Percentiles rank a stretch among this genome's conserved stretches.
phyloP scores from a whole-genome alignment of 768 basidiomycete genomes.

The Russula foetens region DNA sequence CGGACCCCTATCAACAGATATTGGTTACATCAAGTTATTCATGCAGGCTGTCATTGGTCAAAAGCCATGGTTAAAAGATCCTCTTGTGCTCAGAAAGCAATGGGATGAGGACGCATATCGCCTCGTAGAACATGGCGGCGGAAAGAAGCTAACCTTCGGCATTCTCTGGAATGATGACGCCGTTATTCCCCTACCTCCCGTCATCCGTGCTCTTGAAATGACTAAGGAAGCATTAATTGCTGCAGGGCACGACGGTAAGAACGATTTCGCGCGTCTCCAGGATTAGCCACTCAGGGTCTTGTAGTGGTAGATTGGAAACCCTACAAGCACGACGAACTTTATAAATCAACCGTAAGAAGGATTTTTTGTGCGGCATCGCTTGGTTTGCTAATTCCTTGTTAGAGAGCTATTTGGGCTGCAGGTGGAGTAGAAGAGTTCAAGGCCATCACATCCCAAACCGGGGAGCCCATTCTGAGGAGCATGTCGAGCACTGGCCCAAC shows the following conservation, averaged over 20 bases:
- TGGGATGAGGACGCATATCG: slow-evolving; percentile 56
- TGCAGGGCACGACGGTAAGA: slow-evolving; percentile 42
- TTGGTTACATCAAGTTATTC: slow-evolving; percentile 59
- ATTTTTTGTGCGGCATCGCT: background rate
- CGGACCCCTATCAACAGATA: slow-evolving; percentile 56
- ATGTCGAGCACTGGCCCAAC: slow-evolving; percentile 1
- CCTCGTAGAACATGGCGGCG: slow-evolving; percentile 49
- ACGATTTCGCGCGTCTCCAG: background rate
- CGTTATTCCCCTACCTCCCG: slow-evolving; percentile 43
- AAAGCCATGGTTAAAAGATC: slow-evolving; percentile 62
- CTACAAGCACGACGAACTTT: slow-evolving; percentile 25
- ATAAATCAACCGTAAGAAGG: slow-evolving; percentile 22
- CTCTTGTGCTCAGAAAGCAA: slow-evolving; percentile 44
- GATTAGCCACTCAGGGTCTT: background rate
- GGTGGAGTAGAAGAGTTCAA: slow-evolving; percentile 4
- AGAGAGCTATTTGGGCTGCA: slow-evolving; percentile 17
- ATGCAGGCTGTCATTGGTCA: slow-evolving; percentile 51
- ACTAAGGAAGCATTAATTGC: slow-evolving; percentile 37
- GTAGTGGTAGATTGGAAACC: slow-evolving; percentile 33
- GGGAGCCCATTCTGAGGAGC: slow-evolving; percentile 17
- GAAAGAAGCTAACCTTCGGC: slow-evolving; percentile 31
- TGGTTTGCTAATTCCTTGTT: background rate
- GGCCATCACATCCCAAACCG: slow-evolving; percentile 11
- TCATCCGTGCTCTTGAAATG: slow-evolving; percentile 42
- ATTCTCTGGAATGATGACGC: slow-evolving; percentile 38